phyloP scores from a whole-genome alignment of 176 grass and related monocot species.

The Rhipidocladum racemiflorum region DNA sequence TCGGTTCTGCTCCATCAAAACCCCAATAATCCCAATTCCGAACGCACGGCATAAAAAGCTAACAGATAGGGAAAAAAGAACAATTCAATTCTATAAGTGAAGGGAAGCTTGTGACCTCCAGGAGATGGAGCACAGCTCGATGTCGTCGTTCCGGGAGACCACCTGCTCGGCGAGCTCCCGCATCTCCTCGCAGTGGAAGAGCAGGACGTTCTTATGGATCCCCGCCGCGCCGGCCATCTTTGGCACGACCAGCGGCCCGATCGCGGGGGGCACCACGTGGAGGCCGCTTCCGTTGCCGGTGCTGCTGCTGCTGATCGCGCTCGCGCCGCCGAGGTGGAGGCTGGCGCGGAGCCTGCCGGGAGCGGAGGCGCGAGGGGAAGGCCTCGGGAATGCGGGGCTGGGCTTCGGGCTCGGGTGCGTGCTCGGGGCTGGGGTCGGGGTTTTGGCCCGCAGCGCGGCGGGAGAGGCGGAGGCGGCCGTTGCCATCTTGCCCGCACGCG shows the following conservation, averaged over 20 bases:
- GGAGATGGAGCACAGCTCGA: slow-evolving; percentile 73
- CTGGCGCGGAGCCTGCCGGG: slow-evolving; percentile 39
- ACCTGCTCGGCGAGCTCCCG: slow-evolving; percentile 63
- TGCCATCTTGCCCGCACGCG: slow-evolving; percentile 33
- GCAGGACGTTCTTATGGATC: slow-evolving; percentile 61
- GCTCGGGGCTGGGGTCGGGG: slow-evolving; percentile 5
- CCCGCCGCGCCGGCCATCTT: slow-evolving; percentile 35
- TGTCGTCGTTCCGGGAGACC: slow-evolving; percentile 71
- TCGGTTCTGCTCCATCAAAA: background rate
- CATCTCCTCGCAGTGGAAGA: slow-evolving; percentile 99
- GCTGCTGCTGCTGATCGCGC: background rate
- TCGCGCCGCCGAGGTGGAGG: slow-evolving; percentile 47
- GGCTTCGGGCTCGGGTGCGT: background rate
- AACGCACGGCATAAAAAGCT: background rate
- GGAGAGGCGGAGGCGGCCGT: slow-evolving; percentile 52
- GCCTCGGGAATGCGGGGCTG: slow-evolving; percentile 37
- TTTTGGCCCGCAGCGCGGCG: slow-evolving; percentile 28
- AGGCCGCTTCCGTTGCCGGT: slow-evolving; percentile 34
- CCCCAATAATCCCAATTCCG: background rate
- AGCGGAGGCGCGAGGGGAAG: slow-evolving; percentile 11
- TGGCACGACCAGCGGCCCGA: slow-evolving; percentile 35
- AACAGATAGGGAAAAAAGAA: background rate
- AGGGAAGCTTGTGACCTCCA: slow-evolving; percentile 57
- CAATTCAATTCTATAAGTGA: background rate
- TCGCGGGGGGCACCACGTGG: slow-evolving; percentile 42